Conservation (phyloP, 1,284 basidiomycete species). For the Mycena citricolor region DNA sequence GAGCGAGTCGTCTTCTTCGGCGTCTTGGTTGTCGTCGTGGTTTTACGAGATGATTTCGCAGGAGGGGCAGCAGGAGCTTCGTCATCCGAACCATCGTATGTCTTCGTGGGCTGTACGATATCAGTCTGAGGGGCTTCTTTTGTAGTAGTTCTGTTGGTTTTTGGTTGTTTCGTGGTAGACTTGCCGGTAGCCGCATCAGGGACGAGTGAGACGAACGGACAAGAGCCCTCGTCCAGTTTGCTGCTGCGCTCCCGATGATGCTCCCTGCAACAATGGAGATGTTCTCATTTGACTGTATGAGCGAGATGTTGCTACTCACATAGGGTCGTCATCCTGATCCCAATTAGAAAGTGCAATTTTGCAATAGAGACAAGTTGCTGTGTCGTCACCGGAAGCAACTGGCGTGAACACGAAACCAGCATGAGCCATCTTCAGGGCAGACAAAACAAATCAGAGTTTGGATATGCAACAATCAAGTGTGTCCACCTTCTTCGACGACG, state of each 20-base stretch:
- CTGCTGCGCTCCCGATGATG: slow-evolving; percentile 18
- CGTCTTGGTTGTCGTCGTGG: slow-evolving; percentile 19
- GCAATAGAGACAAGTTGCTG: slow-evolving; percentile 79
- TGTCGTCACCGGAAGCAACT: slow-evolving; percentile 62
- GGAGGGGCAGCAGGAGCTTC: slow-evolving; percentile 4
- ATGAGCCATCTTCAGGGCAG: slow-evolving; percentile 65
- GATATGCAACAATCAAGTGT: background rate
- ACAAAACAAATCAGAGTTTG: slow-evolving; percentile 10
- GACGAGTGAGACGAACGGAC: slow-evolving; percentile 15
- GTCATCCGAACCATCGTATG: slow-evolving; percentile 22
- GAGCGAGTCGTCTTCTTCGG: slow-evolving; percentile 20
- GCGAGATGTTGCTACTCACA: slow-evolving; percentile 46
- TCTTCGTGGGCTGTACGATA: slow-evolving; percentile 20
- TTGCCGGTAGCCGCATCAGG: slow-evolving; percentile 12
- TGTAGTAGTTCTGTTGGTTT: slow-evolving; percentile 6
- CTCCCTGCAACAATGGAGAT: slow-evolving; percentile 11
- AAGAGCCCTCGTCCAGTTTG: slow-evolving; percentile 5
- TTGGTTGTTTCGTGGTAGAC: slow-evolving; percentile 13
- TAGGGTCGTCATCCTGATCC: slow-evolving; percentile 78
- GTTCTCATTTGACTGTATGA: slow-evolving; percentile 23
- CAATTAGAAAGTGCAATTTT: slow-evolving; percentile 73
- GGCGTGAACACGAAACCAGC: slow-evolving; percentile 82
- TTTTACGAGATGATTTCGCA: slow-evolving; percentile 18
- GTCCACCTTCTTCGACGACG: slow-evolving; percentile 67
- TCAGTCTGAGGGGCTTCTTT: slow-evolving; percentile 20